Percentiles rank a stretch among this genome's conserved stretches.
These are phyloP conservation scores for Diaporthe destruens DNA, from an alignment of 2,329 filamentous ascomycete genomes.

Conservation along the genomic window DNA sequence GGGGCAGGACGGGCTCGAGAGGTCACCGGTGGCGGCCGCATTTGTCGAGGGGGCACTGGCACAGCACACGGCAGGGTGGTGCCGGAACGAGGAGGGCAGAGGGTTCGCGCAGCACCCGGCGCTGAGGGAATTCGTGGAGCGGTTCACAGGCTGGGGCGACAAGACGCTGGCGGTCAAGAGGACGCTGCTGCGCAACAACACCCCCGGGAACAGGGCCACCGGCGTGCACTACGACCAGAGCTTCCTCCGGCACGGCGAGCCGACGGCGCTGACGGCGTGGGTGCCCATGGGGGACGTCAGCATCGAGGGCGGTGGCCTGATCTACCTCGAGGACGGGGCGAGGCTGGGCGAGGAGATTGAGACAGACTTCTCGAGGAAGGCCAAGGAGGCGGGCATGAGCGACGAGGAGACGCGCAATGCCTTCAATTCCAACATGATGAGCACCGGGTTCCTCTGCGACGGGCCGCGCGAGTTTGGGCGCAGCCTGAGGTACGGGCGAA, in stretches of 20 bases:
- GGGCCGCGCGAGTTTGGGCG: constrained; percentile 55
- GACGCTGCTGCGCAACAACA: constrained; percentile 68
- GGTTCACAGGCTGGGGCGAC: constrained; percentile 66
- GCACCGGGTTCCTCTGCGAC: constrained; percentile 64
- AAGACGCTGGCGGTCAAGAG: constrained; percentile 60
- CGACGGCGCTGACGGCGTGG: constrained; percentile 68
- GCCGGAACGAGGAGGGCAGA: constrained; percentile 66
- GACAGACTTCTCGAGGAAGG: constrained; percentile 60
- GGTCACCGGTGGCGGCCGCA: constrained; percentile 36
- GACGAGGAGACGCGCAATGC: constrained; percentile 64
- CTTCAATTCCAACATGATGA: constrained; percentile 72
- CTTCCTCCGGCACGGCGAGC: constrained; percentile 67
- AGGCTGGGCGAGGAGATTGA: constrained; percentile 63
- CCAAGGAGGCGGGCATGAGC: constrained; percentile 60
- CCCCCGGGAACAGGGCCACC: constrained; percentile 67
- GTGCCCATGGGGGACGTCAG: constrained; percentile 67
- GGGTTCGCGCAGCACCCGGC: constrained; percentile 54
- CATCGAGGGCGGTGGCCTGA: constrained; percentile 68
- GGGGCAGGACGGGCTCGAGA: constrained; percentile 55
- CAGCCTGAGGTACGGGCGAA: constrained; percentile 45
- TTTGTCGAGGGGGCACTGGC: constrained; percentile 59
- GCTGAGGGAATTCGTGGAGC: constrained; percentile 62
- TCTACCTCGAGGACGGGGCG: constrained; percentile 66
- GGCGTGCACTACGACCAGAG: constrained; percentile 73
- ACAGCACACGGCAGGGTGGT: constrained; percentile 66